Conservation (phyloP, 1,284 basidiomycete genomes). For the Ustilago trichophora region DNA sequence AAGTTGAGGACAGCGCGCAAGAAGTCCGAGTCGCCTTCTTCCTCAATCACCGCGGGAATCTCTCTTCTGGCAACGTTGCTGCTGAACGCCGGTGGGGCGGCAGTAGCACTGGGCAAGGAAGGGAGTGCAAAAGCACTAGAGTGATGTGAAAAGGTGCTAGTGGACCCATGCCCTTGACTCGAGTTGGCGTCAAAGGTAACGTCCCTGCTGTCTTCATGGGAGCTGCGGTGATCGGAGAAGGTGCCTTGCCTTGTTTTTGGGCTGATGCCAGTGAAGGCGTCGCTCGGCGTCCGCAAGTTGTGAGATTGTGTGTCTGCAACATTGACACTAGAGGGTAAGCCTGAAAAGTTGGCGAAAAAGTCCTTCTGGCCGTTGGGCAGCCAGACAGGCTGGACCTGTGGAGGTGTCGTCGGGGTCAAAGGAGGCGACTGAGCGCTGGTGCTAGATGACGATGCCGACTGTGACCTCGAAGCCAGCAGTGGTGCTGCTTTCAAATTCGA, state of each 20-base stretch:
- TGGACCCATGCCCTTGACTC: constrained; percentile 5
- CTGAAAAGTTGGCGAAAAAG: constrained; percentile 29
- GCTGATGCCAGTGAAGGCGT: constrained; percentile 5
- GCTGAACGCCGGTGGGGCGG: constrained; percentile 1
- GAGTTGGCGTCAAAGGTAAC: constrained; percentile 1
- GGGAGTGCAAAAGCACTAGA: constrained; percentile 4
- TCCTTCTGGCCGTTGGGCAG: constrained; percentile 45
- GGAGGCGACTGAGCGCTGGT: constrained; percentile 37
- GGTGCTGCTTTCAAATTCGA: constrained; percentile 22
- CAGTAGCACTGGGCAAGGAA: background rate
- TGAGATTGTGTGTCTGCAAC: background rate
- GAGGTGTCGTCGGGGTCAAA: constrained; percentile 39
- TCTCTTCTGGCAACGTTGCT: constrained; percentile 9
- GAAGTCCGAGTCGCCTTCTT: constrained; percentile 51
- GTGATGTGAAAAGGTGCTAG: constrained; percentile 4
- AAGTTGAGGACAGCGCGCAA: constrained; percentile 51
- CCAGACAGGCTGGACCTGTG: constrained; percentile 25
- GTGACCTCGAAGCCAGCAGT: constrained; percentile 24
- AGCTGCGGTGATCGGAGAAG: background rate
- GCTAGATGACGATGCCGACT: constrained; percentile 35
- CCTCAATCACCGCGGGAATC: constrained; percentile 30
- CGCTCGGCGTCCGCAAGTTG: background rate
- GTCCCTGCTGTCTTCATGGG: background rate
- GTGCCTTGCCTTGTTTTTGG: constrained; percentile 15
- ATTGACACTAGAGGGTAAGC: constrained; percentile 13